phyloP scores from a whole-genome alignment of 2,329 filamentous ascomycete species.

The Trichoderma lentiforme region DNA sequence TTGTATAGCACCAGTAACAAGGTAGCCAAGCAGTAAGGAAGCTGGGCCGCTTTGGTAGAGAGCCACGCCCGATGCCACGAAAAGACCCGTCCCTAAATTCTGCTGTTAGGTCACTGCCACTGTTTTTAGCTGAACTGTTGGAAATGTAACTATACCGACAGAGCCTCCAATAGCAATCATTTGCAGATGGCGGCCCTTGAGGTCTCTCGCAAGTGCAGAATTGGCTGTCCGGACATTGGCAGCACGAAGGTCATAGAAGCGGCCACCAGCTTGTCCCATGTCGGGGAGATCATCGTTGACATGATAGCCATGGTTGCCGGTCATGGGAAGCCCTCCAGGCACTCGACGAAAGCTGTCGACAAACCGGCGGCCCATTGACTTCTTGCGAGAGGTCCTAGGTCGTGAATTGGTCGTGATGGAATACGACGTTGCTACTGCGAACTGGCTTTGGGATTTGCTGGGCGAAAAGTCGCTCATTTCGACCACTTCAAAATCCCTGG shows the following conservation, averaged over 20 bases:
- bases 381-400: background rate
- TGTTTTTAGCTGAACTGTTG: background rate
- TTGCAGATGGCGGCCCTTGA: background rate
- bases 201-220: constrained; percentile 2
- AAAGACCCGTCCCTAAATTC: background rate
- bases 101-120: background rate
- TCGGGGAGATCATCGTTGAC: constrained; percentile 2
- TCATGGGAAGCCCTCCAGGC: constrained; percentile 1
- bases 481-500: background rate
- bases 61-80: constrained; percentile 1
- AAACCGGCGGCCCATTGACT: background rate
- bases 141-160: background rate
- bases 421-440: background rate
- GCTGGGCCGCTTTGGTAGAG: background rate
- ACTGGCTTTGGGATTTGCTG: background rate
- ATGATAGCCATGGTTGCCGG: background rate
- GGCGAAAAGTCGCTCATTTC: background rate
- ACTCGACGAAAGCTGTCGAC: constrained; percentile 2
- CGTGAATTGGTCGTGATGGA: background rate
- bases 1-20: background rate
- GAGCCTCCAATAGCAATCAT: constrained; percentile 6
- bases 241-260: constrained; percentile 1
- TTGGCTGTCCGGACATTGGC: constrained; percentile 6
- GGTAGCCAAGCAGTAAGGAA: background rate
- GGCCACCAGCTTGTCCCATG: background rate